Evolutionary conservation across 345 rosid species (phyloP), one percentile per base, ranked within the genome.

Genomic region (Firmiana major): DNA sequence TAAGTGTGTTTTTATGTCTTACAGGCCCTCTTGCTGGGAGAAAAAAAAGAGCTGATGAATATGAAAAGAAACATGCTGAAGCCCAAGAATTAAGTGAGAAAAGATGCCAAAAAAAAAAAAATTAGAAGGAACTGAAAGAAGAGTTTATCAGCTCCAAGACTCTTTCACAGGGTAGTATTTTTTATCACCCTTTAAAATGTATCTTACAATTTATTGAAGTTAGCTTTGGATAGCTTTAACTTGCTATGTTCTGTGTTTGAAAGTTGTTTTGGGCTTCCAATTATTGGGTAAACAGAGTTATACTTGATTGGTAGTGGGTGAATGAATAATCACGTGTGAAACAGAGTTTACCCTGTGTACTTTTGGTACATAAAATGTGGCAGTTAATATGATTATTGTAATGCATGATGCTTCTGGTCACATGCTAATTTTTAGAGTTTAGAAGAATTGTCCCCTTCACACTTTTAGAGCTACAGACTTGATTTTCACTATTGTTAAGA

Each of bases 1-100:
- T 28, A 40, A 55, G 76, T n/a, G 22, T 71, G 13, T 7, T 62
- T 62, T 51, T 78, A 31, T 74, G 59, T 68, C 65, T 28, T 69
- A 60, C 79, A 91, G 97, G 89, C 82, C 76, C 73, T 87, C 85
- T 74, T 92, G 87, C 77, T 63, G 73, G 84, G 63, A 77, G 96
- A 92, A 80, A 82, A 79, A 87, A 86, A 86, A 87, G 97, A 89
- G 97, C 97, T 60, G 94, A 93, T 77, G 84, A 85, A 71, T 84
- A 85, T 62, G 94, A 89, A 89, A 89, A 86, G 79, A 87, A 85
- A 85, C 88, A 83, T 71, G 75, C 84, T 63, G 92, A 93, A 86
- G 88, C 89, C 60, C 83, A 81, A 68, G 89, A 85, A 85, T 75
- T 88, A 78, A 86, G 91, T 78, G 97, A 91, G 85, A 88, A 80